Conservation (phyloP, 257 asterid species). For the Forsythia suspensa region DNA sequence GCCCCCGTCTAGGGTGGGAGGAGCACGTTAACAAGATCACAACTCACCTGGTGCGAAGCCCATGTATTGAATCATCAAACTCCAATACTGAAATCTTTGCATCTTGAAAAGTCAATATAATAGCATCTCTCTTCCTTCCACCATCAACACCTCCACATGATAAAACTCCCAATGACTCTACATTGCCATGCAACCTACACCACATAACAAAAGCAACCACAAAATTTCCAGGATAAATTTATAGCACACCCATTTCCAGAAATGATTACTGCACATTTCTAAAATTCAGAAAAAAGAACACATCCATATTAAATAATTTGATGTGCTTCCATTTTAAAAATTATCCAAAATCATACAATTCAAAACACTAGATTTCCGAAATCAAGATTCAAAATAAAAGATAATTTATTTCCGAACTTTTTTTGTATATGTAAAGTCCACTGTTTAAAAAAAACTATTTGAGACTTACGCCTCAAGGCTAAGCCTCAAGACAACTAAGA, state of each 20-base stretch:
- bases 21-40: slow-evolving; percentile 17
- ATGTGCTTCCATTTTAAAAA: neutral
- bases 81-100: slow-evolving; percentile 89
- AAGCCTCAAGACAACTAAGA: no score
- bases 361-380: neutral
- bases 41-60: slow-evolving; percentile 80
- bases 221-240: neutral
- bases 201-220: slow-evolving; percentile 16
- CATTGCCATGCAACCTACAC: slow-evolving; percentile 92
- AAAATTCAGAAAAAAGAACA: neutral
- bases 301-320: neutral
- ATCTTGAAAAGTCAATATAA: slow-evolving; percentile 78
- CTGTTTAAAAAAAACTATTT: neutral
- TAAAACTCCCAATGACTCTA: slow-evolving; percentile 79
- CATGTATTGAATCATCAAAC: slow-evolving; percentile 88
- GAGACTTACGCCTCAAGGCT: no score
- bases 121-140: slow-evolving; percentile 82
- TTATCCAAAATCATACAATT: neutral
- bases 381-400: neutral
- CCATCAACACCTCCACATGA: slow-evolving; percentile 71
- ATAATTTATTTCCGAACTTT: neutral
- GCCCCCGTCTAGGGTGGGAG: slow-evolving; percentile 1
- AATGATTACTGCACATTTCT: neutral
- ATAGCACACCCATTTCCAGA: neutral
- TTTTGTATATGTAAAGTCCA: no score